Conservation (phyloP, 192 early-diverging fungal species). For the Dissophora ornata region DNA sequence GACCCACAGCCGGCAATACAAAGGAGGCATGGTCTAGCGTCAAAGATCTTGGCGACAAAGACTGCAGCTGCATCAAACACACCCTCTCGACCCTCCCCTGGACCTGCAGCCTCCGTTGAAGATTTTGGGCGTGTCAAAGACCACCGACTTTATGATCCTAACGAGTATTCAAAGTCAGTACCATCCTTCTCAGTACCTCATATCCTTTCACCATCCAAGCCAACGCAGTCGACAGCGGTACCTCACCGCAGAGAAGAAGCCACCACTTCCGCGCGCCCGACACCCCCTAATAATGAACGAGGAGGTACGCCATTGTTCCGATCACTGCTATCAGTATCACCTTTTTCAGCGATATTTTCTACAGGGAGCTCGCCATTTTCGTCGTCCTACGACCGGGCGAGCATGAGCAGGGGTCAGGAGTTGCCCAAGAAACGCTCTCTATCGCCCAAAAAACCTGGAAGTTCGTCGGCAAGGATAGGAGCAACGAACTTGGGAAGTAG, state of each 20-base stretch:
- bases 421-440: not conserved
- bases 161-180: slow-evolving; percentile 39
- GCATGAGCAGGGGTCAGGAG: slow-evolving; percentile 5
- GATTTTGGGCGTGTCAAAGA: slow-evolving; percentile 25
- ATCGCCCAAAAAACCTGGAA: not conserved
- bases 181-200: slow-evolving; percentile 29
- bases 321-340: slow-evolving; percentile 35
- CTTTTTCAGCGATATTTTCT: slow-evolving; percentile 45
- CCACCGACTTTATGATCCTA: slow-evolving; percentile 28
- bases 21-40: not conserved
- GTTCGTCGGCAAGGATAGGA: not conserved
- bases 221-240: not conserved
- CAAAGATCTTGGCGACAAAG: slow-evolving; percentile 3
- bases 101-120: slow-evolving; percentile 8
- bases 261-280: not conserved
- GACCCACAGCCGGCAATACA: not conserved
- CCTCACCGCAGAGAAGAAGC: not conserved
- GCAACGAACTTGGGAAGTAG: not conserved
- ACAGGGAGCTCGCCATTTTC: not conserved
- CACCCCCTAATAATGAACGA: slow-evolving; percentile 4
- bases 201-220: slow-evolving; percentile 8
- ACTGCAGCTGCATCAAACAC: not conserved
- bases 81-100: slow-evolving; percentile 15
- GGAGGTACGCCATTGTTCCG: slow-evolving; percentile 32
- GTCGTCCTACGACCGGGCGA: not conserved